phyloP scores from a whole-genome alignment of 352 stramenopile species.

The Phytopythium litorale region DNA sequence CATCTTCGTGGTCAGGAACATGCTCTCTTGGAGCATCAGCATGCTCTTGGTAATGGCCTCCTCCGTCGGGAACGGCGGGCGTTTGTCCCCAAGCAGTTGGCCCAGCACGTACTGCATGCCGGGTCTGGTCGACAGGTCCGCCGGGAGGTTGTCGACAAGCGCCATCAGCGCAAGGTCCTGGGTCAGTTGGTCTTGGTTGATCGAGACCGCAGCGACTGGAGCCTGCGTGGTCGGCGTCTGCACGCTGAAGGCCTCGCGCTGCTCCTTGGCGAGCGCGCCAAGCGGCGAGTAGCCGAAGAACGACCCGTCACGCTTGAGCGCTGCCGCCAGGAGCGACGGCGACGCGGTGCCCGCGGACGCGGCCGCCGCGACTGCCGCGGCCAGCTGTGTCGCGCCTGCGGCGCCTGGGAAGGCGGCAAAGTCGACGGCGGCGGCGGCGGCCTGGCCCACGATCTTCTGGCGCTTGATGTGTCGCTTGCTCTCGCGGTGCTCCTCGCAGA shows the following conservation, averaged over 20 bases:
- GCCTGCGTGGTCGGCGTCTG: not conserved
- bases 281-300: conserved; percentile 19
- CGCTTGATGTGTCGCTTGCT: conserved; percentile 75
- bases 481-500: conserved; percentile 79
- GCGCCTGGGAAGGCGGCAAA: conserved; percentile 16
- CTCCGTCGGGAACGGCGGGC: conserved; percentile 45
- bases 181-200: conserved; percentile 59
- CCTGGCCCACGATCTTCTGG: conserved; percentile 58
- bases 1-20: conserved; percentile 70
- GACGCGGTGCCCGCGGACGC: conserved; percentile 20
- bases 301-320: conserved; percentile 22
- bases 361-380: conserved; percentile 35
- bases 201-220: conserved; percentile 9
- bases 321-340: conserved; percentile 17
- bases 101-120: conserved; percentile 70
- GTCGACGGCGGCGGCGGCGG: conserved; percentile 20
- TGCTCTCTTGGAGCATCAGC: conserved; percentile 63
- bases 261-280: conserved; percentile 35
- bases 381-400: conserved; percentile 25
- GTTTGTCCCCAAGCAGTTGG: conserved; percentile 71
- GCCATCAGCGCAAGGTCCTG: conserved; percentile 74
- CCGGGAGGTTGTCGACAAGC: conserved; percentile 67
- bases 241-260: conserved; percentile 28
- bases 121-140: conserved; percentile 50
- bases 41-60: conserved; percentile 59